Base-by-base conservation (phyloP, 1,284 basidiomycete genomes). In the Rhodotorula sp. region DNA sequence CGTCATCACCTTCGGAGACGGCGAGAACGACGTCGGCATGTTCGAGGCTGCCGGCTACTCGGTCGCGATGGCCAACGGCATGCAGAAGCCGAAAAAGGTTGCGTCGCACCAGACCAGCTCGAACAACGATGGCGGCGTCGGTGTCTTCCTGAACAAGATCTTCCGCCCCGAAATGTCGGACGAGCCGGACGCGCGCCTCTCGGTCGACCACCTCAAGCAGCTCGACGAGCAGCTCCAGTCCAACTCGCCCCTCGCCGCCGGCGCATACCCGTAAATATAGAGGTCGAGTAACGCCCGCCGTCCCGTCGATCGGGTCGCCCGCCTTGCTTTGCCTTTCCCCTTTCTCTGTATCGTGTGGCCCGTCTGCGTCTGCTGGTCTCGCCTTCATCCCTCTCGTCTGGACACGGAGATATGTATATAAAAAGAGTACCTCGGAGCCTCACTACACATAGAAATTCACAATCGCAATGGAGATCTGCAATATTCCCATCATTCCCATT, bases 21-120 rank as follows among this genome's bases (percentile, higher is more conserved):
- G 74, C 53, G 74, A 75, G 69, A 75, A 75, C 69, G 74, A 75
- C 66, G 60, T 59, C 55, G 74, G 74, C 49, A 74, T 76, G 75
- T 73, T 76, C 61, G 61, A 57, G 14, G 75, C 75, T 1, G 64
- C 73, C 18, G 75, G 75, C 33, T 72, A 66, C 69, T 70, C 71
- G 17, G 70, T 72, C 53, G 62, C 69, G 26, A 74, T 76, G 73
- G 73, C 51, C 46, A 76, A 76, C 70, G 75, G 70, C 53, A 76
- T 76, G 75, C 58, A 60, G 10, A 71, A 71, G 62, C 75, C 75
- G 33, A 62, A 72, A n/a, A 57, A 53, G 7, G 65, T 70, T 22
- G 69, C 69, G 57, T 63, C 68, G 62, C 70, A 61, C 66, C 44
- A 51, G 30, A 71, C 69, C 17, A 26, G 26, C 24, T 65, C 66